Evolutionary conservation across 129 eudicot genomes (phyloP), one percentile per base, ranked within the genome.

Genomic region (Helianthus tuberosus): DNA sequence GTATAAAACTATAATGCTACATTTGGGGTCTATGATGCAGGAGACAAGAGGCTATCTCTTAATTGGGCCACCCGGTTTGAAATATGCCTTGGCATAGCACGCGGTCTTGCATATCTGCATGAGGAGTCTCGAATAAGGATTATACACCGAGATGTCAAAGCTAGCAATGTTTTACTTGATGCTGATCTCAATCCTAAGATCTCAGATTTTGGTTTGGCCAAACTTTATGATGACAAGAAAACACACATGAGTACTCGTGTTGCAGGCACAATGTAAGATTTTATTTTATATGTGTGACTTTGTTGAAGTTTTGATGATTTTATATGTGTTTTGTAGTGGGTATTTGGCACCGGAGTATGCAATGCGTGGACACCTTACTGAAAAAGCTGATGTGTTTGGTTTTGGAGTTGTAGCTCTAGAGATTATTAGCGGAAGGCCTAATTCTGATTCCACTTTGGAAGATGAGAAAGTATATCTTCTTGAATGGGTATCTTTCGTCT

Each of bases 341-440:
- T 93, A 93, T 81, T 90, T 92, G 51, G 96, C 96, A 46, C 96
- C 94, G 0, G 98, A 92, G 82, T 92, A 92, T 78, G 98, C 98
- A 41, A 80, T 93, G 96, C 88, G 96, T 3, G 96, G 98, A 32
- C 98, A 93, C 71, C 92, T 93, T 17, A 89, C 98, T 0, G 98
- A 93, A 73, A 93, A 93, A 85, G 98, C 86, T 53, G 98, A 93
- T 66, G 89, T 93, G 57, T 93, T 86, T 75, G 84, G 92, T 6
- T 93, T 87, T 75, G 98, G 96, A 53, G 98, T 93, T 58, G 95
- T 93, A 57, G 96, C 96, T 82, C 82, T 93, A 9, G 98, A 92
- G 81, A 78, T 89, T 14, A 66, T 89, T 50, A 85, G 98, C 43
- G 98, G 98, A 74, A 82, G 96, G 71, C 67, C 91, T 4, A 90